phyloP scores from a whole-genome alignment of 805 yeast species.

The Scheffersomyces spartinae region DNA sequence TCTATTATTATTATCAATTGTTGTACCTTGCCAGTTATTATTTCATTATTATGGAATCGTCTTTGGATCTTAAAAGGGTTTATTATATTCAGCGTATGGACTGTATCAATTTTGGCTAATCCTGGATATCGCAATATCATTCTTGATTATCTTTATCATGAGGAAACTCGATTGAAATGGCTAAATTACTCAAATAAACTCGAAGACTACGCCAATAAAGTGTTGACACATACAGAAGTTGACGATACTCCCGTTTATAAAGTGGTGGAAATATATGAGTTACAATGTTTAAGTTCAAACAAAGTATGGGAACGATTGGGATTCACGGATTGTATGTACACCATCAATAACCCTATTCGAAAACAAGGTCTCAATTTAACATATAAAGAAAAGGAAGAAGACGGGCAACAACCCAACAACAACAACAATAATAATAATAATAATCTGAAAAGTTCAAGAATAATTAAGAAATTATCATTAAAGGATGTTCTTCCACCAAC shows the following conservation, averaged over 20 bases:
- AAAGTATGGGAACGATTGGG: constrained; percentile 59
- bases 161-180: constrained; percentile 47
- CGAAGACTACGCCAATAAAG: constrained; percentile 31
- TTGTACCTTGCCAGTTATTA: constrained; percentile 16
- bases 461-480: constrained; percentile 9
- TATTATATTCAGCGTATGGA: constrained; percentile 40
- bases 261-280: constrained; percentile 56
- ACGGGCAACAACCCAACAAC: constrained; percentile 7
- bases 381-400: constrained; percentile 12
- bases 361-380: constrained; percentile 15
- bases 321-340: constrained; percentile 41
- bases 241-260: constrained; percentile 32
- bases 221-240: constrained; percentile 26
- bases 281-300: constrained; percentile 40
- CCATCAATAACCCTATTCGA: constrained; percentile 29
- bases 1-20: constrained; percentile 7
- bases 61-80: constrained; percentile 17
- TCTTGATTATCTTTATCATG: constrained; percentile 41
- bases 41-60: constrained; percentile 17
- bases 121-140: constrained; percentile 40
- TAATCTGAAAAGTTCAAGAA: not conserved
- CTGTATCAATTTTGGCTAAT: constrained; percentile 27
- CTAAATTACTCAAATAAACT: constrained; percentile 36
- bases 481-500: constrained; percentile 42
- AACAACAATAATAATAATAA: constrained; percentile 6